These are phyloP conservation scores for Euphorbia pulcherrima DNA, from an alignment of 345 rosid species.

Conservation along the genomic window DNA sequence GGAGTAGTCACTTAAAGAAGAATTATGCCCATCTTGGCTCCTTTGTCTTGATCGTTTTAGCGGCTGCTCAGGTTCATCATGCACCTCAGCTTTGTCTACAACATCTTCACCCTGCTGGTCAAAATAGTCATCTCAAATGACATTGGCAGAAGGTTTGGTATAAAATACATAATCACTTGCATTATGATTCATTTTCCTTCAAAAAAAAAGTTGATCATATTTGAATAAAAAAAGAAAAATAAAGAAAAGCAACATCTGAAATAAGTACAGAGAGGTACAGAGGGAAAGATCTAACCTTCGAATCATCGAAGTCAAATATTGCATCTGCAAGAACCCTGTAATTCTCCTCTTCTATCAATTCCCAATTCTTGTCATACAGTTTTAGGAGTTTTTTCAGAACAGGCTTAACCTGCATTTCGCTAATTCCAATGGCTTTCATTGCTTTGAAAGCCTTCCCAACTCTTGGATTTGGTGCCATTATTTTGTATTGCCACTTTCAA, in stretches of 20 bases:
- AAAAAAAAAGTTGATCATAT: slow-evolving; percentile 34
- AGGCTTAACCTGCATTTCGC: slow-evolving; percentile 51
- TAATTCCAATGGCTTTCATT: slow-evolving; percentile 64
- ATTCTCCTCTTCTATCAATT: slow-evolving; percentile 69
- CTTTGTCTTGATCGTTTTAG: slow-evolving; percentile 62
- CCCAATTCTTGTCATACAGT: slow-evolving; percentile 85
- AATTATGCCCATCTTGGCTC: slow-evolving; percentile 38
- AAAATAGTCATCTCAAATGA: slow-evolving; percentile 11
- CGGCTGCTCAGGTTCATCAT: slow-evolving; percentile 55
- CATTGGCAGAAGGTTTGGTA: background rate
- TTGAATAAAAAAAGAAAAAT: slow-evolving; percentile 11
- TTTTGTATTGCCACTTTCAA: background rate
- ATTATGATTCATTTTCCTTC: slow-evolving; percentile 29
- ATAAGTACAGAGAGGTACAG: background rate
- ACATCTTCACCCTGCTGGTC: slow-evolving; percentile 35
- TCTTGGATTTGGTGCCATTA: slow-evolving; percentile 52
- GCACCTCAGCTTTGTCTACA: slow-evolving; percentile 37
- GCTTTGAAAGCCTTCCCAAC: slow-evolving; percentile 53
- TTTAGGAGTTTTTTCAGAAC: slow-evolving; percentile 61
- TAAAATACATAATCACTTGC: slow-evolving; percentile 33
- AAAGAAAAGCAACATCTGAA: background rate
- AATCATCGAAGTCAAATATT: slow-evolving; percentile 69
- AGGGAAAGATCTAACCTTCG: slow-evolving; percentile 39
- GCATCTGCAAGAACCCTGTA: slow-evolving; percentile 89
- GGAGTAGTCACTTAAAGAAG: slow-evolving; percentile 23